Conservation (phyloP, 192 early-diverging fungal species). For the Backusella luteola region DNA sequence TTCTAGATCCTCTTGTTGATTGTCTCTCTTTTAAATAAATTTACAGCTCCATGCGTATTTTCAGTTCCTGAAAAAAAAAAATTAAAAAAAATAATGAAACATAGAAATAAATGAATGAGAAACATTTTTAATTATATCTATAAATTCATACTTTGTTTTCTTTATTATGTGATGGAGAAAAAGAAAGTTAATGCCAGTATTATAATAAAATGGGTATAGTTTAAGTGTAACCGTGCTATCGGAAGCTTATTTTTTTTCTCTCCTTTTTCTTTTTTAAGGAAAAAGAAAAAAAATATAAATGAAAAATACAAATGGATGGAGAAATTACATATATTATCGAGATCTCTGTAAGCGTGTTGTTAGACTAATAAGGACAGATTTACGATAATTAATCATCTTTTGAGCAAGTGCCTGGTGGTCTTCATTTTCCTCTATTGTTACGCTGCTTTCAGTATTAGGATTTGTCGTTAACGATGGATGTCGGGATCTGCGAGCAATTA, state of each 20-base stretch:
- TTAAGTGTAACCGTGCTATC: background rate
- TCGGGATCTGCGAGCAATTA: background rate
- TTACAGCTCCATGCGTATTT: background rate
- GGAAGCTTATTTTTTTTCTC: background rate
- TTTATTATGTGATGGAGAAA: background rate
- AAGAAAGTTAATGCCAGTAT: background rate
- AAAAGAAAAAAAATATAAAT: background rate
- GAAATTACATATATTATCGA: background rate
- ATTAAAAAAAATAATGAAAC: background rate
- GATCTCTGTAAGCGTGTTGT: background rate
- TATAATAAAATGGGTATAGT: background rate
- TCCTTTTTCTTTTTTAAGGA: background rate
- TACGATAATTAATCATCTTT: background rate
- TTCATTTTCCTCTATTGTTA: background rate
- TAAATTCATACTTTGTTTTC: background rate
- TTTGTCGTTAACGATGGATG: background rate
- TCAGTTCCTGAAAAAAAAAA: background rate
- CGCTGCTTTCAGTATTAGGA: background rate
- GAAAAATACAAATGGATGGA: background rate
- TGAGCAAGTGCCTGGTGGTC: background rate
- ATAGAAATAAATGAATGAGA: background rate
- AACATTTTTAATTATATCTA: background rate
- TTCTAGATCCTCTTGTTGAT: background rate
- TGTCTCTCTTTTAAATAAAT: background rate
- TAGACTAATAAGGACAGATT: slow-evolving; percentile 3